Evolutionary conservation across 139 green algal species (phyloP).

Genomic region (Diplosphaera chodatii): DNA sequence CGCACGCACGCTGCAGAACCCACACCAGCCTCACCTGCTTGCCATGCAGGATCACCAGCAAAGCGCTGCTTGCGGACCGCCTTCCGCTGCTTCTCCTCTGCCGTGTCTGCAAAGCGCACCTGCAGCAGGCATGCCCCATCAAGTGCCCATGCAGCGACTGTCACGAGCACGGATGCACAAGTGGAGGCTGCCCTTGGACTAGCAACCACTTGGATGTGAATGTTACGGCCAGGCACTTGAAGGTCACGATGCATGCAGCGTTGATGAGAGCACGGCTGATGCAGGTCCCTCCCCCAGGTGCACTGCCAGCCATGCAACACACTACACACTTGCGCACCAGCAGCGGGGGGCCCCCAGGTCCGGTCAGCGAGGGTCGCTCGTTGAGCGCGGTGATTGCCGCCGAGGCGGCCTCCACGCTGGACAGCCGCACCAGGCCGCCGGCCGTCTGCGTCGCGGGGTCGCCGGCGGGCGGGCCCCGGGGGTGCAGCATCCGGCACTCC

Average conservation of each 20-base stretch:
- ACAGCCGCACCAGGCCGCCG: constrained; percentile 47
- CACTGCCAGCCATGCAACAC: too few species aligned
- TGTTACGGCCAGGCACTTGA: too few species aligned
- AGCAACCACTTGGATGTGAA: too few species aligned
- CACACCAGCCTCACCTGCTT: not conserved
- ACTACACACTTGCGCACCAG: constrained; percentile 4
- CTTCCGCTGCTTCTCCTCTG: constrained; percentile 59
- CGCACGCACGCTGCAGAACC: not conserved
- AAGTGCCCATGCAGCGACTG: not conserved
- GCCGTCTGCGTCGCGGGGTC: not conserved
- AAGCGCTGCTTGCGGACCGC: constrained; percentile 22
- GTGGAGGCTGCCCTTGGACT: too few species aligned
- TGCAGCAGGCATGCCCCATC: constrained; percentile 27
- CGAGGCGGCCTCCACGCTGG: constrained; percentile 30
- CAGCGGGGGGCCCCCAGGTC: constrained; percentile 14
- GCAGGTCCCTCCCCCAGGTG: too few species aligned
- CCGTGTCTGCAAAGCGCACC: constrained; percentile 49
- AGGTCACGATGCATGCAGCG: too few species aligned
- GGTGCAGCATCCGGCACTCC: constrained; percentile 39
- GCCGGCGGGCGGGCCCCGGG: constrained; percentile 11
- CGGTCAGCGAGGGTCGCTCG: constrained; percentile 20
- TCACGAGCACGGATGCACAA: too few species aligned
- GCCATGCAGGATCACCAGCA: not conserved
- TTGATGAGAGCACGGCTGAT: too few species aligned
- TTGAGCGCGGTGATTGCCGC: constrained; percentile 51